Percentiles rank a stretch among this genome's conserved stretches.
These are phyloP conservation scores for Cochlearia excelsa DNA, from an alignment of 345 rosid genomes.

Conservation along the genomic window DNA sequence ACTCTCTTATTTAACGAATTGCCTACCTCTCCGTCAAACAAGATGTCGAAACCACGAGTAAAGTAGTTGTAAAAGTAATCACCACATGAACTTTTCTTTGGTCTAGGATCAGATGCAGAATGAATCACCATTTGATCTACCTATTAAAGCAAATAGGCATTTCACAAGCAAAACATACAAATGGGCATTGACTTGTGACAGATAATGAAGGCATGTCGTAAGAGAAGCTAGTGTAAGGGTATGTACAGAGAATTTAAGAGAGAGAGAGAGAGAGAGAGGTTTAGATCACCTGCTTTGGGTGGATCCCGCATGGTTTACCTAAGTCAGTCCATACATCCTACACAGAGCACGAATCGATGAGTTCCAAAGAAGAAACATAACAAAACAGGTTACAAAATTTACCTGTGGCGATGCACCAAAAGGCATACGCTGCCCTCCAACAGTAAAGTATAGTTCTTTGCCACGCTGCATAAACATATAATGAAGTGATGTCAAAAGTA, in stretches of 20 bases:
- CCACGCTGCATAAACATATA: constrained; percentile 55
- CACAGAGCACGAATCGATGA: constrained; percentile 24
- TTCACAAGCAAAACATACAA: constrained; percentile 16
- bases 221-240: constrained; percentile 10
- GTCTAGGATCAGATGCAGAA: constrained; percentile 83
- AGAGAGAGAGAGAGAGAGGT: neutral
- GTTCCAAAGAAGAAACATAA: constrained; percentile 22
- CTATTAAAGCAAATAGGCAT: constrained; percentile 40
- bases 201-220: constrained; percentile 9
- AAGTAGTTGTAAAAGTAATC: constrained; percentile 96
- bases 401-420: constrained; percentile 99
- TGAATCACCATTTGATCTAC: constrained; percentile 99
- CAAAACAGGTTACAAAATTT: constrained; percentile 25
- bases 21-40: constrained; percentile 92
- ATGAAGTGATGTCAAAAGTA: constrained; percentile 15
- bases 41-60: constrained; percentile 91
- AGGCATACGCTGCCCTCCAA: constrained; percentile 87
- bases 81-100: constrained; percentile 78
- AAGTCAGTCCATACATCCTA: constrained; percentile 98
- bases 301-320: constrained; percentile 97
- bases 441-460: constrained; percentile 67
- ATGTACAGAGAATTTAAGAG: neutral
- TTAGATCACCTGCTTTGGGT: constrained; percentile 80
- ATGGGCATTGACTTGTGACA: constrained; percentile 12
- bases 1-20: constrained; percentile 7